phyloP scores from a whole-genome alignment of 352 stramenopile genomes.

The Blastocystis sp. region DNA sequence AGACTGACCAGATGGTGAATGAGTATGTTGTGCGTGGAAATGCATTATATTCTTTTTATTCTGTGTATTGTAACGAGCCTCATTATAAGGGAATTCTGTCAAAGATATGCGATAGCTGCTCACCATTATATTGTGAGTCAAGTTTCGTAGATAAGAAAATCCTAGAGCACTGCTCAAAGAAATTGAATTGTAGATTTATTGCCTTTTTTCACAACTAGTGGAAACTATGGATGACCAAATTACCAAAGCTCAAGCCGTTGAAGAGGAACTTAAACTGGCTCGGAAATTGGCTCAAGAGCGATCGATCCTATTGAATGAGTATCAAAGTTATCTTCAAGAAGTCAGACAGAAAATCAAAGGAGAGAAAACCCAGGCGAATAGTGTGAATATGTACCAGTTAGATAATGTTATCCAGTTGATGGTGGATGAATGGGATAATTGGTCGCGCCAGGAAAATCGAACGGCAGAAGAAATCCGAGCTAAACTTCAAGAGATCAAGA shows the following conservation, averaged over 20 bases:
- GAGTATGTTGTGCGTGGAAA: slow-evolving; percentile 6
- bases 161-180: not conserved
- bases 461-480: not conserved
- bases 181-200: not conserved
- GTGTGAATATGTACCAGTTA: not conserved
- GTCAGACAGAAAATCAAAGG: not conserved
- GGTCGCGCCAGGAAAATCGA: not conserved
- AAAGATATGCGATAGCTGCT: not conserved
- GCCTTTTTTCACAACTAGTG: not conserved
- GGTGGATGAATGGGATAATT: not conserved
- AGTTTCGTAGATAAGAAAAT: not conserved
- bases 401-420: not conserved
- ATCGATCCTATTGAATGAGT: not conserved
- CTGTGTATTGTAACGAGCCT: not conserved
- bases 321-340: not conserved
- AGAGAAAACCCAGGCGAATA: not conserved
- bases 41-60: slow-evolving; percentile 17
- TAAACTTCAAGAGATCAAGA: not conserved
- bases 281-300: not conserved
- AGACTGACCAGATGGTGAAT: not conserved
- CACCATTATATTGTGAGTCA: not conserved
- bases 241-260: not conserved
- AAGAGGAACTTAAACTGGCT: not conserved
- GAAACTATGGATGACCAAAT: not conserved
- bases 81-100: not conserved